These are phyloP conservation scores for Grosmannia serpens DNA, from an alignment of 2,329 filamentous ascomycete genomes.

Conservation along the genomic window DNA sequence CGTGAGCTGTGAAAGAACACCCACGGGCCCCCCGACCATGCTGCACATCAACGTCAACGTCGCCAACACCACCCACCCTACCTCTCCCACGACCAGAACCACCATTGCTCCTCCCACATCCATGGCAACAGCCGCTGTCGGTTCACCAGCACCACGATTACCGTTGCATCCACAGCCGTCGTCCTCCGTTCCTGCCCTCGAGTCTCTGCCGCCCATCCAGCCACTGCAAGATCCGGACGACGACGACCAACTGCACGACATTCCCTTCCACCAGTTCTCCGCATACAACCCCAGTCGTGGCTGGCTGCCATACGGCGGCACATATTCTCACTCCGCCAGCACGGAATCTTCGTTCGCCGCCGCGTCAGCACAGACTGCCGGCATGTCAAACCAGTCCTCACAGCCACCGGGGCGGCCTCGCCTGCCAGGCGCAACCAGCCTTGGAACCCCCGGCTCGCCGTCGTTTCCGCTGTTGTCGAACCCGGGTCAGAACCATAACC, in stretches of 20 bases:
- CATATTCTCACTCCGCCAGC: conserved; percentile 7
- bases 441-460: conserved; percentile 11
- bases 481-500: conserved; percentile 6
- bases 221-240: neutral
- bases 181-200: neutral
- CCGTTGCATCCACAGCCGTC: neutral
- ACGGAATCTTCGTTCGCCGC: neutral
- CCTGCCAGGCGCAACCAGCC: conserved; percentile 3
- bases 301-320: neutral
- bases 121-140: neutral
- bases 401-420: conserved; percentile 4
- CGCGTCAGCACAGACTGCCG: neutral
- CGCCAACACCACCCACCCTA: conserved; percentile 6
- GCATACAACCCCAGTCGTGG: neutral
- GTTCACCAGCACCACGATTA: neutral
- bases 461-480: conserved; percentile 12
- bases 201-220: neutral
- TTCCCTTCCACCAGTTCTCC: neutral
- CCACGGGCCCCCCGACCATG: neutral
- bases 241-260: neutral
- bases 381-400: conserved; percentile 1
- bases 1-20: neutral
- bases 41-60: conserved; percentile 6
- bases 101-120: neutral
- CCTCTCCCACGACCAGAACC: neutral